Percentiles rank a stretch among this genome's conserved stretches.
phyloP scores from a whole-genome alignment of 805 yeast genomes.

The Metschnikowia bowlesiae region DNA sequence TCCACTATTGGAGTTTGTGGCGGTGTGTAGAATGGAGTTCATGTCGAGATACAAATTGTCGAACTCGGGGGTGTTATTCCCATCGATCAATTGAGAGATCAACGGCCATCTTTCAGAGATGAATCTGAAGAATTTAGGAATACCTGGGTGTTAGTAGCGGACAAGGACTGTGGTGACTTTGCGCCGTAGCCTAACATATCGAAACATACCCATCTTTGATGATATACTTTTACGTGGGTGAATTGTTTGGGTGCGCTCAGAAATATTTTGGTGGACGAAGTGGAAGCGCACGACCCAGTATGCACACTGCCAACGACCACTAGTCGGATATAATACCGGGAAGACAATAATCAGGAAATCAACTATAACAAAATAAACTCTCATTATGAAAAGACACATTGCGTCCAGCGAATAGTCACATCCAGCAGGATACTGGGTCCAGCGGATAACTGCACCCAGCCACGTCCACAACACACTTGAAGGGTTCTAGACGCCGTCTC shows the following conservation, averaged over 20 bases:
- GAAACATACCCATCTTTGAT: slow-evolving; percentile 10
- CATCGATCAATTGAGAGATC: slow-evolving; percentile 81
- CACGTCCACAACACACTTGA: not conserved
- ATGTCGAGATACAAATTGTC: slow-evolving; percentile 94
- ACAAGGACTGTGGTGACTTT: no score
- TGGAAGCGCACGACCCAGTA: slow-evolving; percentile 5
- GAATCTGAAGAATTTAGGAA: slow-evolving; percentile 94
- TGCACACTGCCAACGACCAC: slow-evolving; percentile 1
- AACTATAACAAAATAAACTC: not conserved
- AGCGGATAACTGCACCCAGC: not conserved
- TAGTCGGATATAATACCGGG: not conserved
- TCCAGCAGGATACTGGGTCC: no score
- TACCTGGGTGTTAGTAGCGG: slow-evolving; percentile 47
- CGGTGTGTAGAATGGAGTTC: slow-evolving; percentile 92
- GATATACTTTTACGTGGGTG: not conserved
- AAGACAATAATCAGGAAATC: not conserved
- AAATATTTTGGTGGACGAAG: slow-evolving; percentile 3
- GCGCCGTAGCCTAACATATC: no score
- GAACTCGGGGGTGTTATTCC: slow-evolving; percentile 81
- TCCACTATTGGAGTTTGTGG: slow-evolving; percentile 77
- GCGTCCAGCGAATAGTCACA: no score
- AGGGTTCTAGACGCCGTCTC: not conserved
- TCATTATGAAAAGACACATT: not conserved
- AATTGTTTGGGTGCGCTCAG: not conserved
- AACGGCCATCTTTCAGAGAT: slow-evolving; percentile 99